Percentiles rank a stretch among this genome's conserved stretches.
These are phyloP conservation scores for Monocercomonoides exilis DNA, from an alignment of 78 protist species.

Conservation along the genomic window DNA sequence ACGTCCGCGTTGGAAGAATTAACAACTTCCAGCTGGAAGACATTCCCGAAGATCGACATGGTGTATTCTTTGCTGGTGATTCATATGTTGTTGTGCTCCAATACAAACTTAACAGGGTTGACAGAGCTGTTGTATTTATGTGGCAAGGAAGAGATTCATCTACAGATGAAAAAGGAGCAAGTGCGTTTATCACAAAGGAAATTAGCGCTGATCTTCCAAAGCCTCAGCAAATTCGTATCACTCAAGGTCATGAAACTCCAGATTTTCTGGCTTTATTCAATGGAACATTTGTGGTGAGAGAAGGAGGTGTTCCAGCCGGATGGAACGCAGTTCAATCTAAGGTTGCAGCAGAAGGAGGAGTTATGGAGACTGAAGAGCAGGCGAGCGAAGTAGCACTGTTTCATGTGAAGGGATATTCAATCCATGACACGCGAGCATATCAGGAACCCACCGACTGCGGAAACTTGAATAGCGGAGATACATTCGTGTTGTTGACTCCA, in stretches of 20 bases:
- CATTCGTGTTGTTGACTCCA: slow-evolving; percentile 27
- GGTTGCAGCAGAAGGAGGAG: too few species aligned
- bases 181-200: slow-evolving; percentile 33
- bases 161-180: slow-evolving; percentile 13
- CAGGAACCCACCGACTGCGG: slow-evolving; percentile 16
- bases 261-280: neutral
- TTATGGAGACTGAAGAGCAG: neutral
- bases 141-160: slow-evolving; percentile 46
- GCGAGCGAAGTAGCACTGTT: slow-evolving; percentile 23
- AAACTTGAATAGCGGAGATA: slow-evolving; percentile 44
- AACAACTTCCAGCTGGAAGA: neutral
- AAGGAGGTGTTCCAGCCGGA: neutral
- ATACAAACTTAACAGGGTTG: neutral
- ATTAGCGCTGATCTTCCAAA: slow-evolving; percentile 23
- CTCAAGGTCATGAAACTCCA: neutral
- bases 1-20: neutral
- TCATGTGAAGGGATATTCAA: slow-evolving; percentile 33
- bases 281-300: neutral
- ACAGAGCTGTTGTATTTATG: slow-evolving; percentile 18
- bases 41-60: slow-evolving; percentile 4
- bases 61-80: slow-evolving; percentile 49
- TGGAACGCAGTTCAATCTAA: neutral
- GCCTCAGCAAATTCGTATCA: neutral
- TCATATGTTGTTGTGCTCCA: slow-evolving; percentile 42
- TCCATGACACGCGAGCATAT: neutral